These are phyloP conservation scores for Camelina laxa DNA, from an alignment of 345 rosid genomes.

Conservation along the genomic window DNA sequence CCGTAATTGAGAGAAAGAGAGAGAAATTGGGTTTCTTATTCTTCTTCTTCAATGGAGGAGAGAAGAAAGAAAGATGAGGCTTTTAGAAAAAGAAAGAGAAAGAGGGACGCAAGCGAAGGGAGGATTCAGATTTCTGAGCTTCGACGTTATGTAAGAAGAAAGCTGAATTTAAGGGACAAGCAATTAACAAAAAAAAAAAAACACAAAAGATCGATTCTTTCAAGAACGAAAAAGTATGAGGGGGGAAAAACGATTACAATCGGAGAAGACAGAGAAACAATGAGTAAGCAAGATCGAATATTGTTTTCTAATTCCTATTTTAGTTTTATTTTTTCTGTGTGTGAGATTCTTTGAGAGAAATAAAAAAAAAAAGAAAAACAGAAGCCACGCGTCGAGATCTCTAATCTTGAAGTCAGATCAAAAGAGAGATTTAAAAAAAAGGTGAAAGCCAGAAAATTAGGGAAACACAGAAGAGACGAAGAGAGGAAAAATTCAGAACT, in stretches of 20 bases:
- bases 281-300: constrained; percentile 41
- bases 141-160: constrained; percentile 51
- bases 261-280: constrained; percentile 7
- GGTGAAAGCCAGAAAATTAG: constrained; percentile 22
- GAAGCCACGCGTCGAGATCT: constrained; percentile 40
- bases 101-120: constrained; percentile 12
- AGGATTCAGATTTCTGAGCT: constrained; percentile 49
- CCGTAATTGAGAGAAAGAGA: constrained; percentile 9
- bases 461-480: constrained; percentile 16
- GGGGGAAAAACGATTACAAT: constrained; percentile 24
- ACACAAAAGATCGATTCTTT: constrained; percentile 27
- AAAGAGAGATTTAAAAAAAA: background rate
- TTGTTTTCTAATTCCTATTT: background rate
- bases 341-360: constrained; percentile 8
- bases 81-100: constrained; percentile 27
- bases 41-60: constrained; percentile 39
- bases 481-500: background rate
- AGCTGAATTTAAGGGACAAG: constrained; percentile 58
- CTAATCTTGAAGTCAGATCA: background rate
- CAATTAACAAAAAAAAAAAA: constrained; percentile 13
- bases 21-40: constrained; percentile 26
- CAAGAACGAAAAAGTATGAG: constrained; percentile 1
- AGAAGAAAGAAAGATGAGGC: constrained; percentile 33
- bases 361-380: too few species aligned
- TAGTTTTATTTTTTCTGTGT: background rate